Base-by-base conservation (phyloP, 2,329 filamentous ascomycete species). In the Fusarium illudens region DNA sequence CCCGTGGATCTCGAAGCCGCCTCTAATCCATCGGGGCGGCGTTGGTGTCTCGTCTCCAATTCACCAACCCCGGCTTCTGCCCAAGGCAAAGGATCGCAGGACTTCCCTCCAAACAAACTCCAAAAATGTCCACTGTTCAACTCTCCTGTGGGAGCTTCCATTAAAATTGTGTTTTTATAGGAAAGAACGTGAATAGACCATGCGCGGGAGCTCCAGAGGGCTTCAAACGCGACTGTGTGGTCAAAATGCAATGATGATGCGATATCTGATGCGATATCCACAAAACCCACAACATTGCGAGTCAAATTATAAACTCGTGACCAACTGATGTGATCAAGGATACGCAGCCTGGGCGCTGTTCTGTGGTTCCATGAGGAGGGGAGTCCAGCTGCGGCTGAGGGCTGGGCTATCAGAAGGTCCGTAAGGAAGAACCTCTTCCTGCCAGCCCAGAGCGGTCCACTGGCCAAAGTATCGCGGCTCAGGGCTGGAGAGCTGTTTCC, bases 371-470 rank as follows among this genome's bases (percentile, higher is more conserved):
- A 69, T 61, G 30, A 81, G 72, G 27, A 81, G 72, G 3, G 83
- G 82, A 42, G 79, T 71, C 83, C 83, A 85, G 57, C 76, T 80
- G 44, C 83, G 82, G 30, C 78, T 75, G 27, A 85, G 76, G 46
- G 76, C 73, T 22, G 81, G 80, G n/a, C 78, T 77, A 52, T 84
- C 82, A 19, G 77, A 75, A 22, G 79, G 79, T 33, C 77, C 77
- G 30, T 78, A 77, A 2, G 75, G 68, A 13, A 77, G 48, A 30
- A 80, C 69, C 62, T 82, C 79, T 71, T 86, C 84, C 48, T 81
- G 78, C 84, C 84, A 86, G 58, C 84, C 84, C 34, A 86, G 73
- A 1, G 79, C 78, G 54, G 81, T 81, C 84, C 84, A 86, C 13
- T 71, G 72, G 20, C 82, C 80, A 27, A 79, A 74, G 46, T 79